Base-by-base conservation (phyloP, 352 stramenopile genomes). In the Chrysophaeum taylorii region DNA sequence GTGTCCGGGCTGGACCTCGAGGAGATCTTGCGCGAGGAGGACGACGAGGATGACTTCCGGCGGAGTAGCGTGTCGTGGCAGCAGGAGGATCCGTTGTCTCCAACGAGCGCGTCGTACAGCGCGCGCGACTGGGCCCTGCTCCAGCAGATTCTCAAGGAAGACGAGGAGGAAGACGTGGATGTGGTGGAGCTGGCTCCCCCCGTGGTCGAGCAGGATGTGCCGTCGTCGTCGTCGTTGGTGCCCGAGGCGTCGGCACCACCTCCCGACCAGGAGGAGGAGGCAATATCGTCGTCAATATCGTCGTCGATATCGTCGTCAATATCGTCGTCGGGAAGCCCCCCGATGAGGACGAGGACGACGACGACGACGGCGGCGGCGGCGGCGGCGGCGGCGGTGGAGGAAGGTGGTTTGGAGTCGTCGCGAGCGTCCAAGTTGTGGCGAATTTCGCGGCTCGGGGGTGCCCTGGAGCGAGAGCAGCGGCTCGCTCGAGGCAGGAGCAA, bases 11-110 rank as follows among this genome's bases (percentile, higher is more conserved):
- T 78, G n/a, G 66, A 60, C 68, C 48, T 78, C 29, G 73, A 78
- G 52, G 70, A 78, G n/a, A 78, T 78, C 29, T 39, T 78, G 54
- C 36, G 62, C 31, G 73, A 78, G 43, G 73, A 78, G 36, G 70
- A 69, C 21, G 39, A 70, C 45, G 33, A 72, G 21, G 60, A 54
- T 25, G 45, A 7, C 45, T 54, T 25, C 45, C 18, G 18, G 45
- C 5, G 23, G 12, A 41, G 21, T 18, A 27, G 18, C 18, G 5
- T n/a, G 57, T 7, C 21, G 12, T 25, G 57, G 18, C 39, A n/a
- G 23, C 57, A 23, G 21, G 57, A 48, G 18, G 36, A 42, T 53
- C 21, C 37, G 36, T 35, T 38, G 71, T 29, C 9, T 43, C 18
- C 23, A 38, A 73, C 62, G 33, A 73, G 36, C 64, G 43, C 27